Evolutionary conservation across 2,329 filamentous ascomycete species (phyloP).

Genomic region (Tolypocladium inflatum): DNA sequence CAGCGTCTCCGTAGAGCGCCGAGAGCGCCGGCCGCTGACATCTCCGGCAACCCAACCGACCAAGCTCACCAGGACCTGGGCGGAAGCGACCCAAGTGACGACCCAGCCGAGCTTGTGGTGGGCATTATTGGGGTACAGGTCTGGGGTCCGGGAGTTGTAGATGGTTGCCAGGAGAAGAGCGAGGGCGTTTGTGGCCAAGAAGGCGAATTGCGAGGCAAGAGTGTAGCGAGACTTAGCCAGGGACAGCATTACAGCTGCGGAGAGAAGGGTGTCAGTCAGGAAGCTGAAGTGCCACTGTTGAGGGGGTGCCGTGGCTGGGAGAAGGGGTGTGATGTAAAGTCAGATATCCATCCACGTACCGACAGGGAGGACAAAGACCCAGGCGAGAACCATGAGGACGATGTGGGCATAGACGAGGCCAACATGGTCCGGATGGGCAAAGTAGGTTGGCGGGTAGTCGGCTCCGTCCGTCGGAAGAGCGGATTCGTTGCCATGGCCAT

Average conservation of each 20-base stretch:
- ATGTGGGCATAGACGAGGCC: conserved; percentile 61
- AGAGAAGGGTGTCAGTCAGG: neutral
- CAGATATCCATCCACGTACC: conserved; percentile 41
- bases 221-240: conserved; percentile 69
- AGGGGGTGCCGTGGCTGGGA: neutral
- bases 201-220: conserved; percentile 58
- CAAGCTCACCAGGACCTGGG: conserved; percentile 61
- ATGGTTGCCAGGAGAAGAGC: conserved; percentile 57
- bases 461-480: conserved; percentile 10
- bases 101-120: conserved; percentile 87
- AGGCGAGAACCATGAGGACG: conserved; percentile 57
- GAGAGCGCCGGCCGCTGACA: neutral
- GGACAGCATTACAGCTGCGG: conserved; percentile 73
- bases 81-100: conserved; percentile 59
- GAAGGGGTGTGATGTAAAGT: neutral
- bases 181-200: conserved; percentile 52
- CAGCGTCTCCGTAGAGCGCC: conserved; percentile 34
- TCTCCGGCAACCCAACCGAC: conserved; percentile 46
- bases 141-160: conserved; percentile 74
- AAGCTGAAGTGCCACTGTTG: conserved; percentile 2
- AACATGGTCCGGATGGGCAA: conserved; percentile 42
- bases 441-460: conserved; percentile 45
- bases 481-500: conserved; percentile 9
- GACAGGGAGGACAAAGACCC: conserved; percentile 64
- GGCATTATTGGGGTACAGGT: conserved; percentile 79